These are phyloP conservation scores for Ormosia semicastrata DNA, from an alignment of 306 rosid genomes.

Conservation along the genomic window DNA sequence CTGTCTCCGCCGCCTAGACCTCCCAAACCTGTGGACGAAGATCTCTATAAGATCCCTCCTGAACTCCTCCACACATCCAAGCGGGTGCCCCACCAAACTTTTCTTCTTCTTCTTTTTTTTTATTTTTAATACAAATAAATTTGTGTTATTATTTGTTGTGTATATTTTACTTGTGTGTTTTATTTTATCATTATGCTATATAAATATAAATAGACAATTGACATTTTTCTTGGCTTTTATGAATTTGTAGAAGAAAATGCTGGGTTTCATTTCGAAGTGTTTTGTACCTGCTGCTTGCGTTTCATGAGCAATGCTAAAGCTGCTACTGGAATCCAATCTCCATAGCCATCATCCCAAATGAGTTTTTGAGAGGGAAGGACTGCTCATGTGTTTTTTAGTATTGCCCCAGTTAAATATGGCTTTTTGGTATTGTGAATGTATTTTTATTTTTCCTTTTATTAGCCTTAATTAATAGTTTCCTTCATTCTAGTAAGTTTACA, in stretches of 20 bases:
- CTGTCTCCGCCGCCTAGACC: conserved; percentile 14
- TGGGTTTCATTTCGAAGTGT: conserved; percentile 65
- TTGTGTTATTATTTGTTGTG: neutral
- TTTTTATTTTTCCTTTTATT: too few species aligned
- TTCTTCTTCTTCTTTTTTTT: neutral
- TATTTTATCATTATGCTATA: neutral
- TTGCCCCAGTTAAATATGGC: too few species aligned
- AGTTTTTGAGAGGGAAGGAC: neutral
- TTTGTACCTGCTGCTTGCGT: conserved; percentile 60
- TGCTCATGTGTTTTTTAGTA: neutral
- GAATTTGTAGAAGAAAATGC: conserved; percentile 53
- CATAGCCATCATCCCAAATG: neutral
- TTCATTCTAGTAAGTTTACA: too few species aligned
- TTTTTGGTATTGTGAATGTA: too few species aligned
- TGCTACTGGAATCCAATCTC: neutral
- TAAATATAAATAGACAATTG: neutral
- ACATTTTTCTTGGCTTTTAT: neutral
- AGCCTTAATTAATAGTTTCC: too few species aligned
- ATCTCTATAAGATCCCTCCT: conserved; percentile 82
- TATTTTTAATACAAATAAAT: neutral
- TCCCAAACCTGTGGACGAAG: conserved; percentile 76
- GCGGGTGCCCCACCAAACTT: conserved; percentile 17
- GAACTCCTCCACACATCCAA: conserved; percentile 57
- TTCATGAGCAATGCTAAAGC: conserved; percentile 30
- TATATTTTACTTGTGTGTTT: neutral